Base-by-base conservation (phyloP, 345 rosid species). In the Hypericum perforatum region DNA sequence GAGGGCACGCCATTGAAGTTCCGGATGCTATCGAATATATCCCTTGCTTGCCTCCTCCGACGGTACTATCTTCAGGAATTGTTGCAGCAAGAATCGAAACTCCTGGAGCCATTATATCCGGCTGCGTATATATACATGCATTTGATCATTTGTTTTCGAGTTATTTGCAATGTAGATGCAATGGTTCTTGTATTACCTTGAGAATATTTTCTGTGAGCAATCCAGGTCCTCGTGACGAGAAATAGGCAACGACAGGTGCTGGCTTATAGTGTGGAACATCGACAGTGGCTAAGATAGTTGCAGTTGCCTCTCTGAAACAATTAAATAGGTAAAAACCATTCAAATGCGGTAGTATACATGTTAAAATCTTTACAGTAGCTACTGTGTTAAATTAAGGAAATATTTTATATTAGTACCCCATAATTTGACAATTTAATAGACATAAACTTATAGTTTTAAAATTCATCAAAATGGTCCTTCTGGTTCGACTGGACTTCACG, bases 1-100 rank as follows among this genome's bases (percentile, higher is more conserved):
- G 95, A 59, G 95, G 95, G 71, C 95, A 86, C 45, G 95, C 84
- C 96, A 84, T 81, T 13, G 96, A 87, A 8, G 96, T 87, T 53
- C 96, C 96, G 0, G 96, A 87, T 54, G 14, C 66, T 43, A 75
- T 52, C 53, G 70, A 81, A 63, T 70, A 83, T 14, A 53, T 54
- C 2, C 69, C 39, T 14, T 73, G 67, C 72, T 73, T 59, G 69
- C 75, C 77, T 36, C 79, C 84, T 67, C 47, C 65, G 45, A 62
- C 71, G 11, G 49, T 43, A 12, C 65, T 75, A 6, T 11, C 22
- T 42, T 56, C 61, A 3, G 96, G 96, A 59, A 65, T 39, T 32
- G 73, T 11, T 10, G 96, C 94, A 12, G 80, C 92, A 61, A 87
- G 72, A 71, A 87, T 84, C 58, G 79, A 76, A 12, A 84, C 82